phyloP scores from a whole-genome alignment of 371 early-diverging fungal species.

The Entomophthora muscae region DNA sequence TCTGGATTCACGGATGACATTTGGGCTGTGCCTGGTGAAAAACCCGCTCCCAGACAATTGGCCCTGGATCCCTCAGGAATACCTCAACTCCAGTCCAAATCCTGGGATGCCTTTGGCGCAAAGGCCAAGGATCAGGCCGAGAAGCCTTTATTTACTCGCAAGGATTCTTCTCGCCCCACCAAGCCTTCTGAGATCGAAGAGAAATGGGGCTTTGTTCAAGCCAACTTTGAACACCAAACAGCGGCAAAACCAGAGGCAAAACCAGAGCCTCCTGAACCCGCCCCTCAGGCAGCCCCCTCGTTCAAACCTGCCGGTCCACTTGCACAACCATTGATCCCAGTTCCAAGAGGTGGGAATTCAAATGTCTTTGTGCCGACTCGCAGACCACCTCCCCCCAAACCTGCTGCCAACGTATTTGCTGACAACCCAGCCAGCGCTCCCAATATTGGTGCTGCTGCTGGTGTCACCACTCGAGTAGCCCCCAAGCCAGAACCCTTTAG shows the following conservation, averaged over 20 bases:
- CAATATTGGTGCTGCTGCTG: too few relatives aligned
- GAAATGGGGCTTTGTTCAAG: background rate
- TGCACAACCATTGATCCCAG: background rate
- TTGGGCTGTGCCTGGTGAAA: background rate
- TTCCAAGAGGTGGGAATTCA: background rate
- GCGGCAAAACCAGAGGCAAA: background rate
- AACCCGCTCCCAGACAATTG: background rate
- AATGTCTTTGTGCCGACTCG: constrained; percentile 5
- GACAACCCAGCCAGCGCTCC: background rate
- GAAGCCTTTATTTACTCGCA: background rate
- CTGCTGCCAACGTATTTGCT: background rate
- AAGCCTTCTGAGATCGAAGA: background rate
- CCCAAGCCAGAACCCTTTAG: background rate
- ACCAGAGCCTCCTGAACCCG: background rate
- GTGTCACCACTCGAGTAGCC: background rate
- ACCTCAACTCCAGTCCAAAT: background rate
- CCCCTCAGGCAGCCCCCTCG: background rate
- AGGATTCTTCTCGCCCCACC: background rate
- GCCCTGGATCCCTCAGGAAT: too few relatives aligned
- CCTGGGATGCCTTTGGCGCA: too few relatives aligned
- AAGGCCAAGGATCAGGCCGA: background rate
- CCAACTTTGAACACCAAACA: background rate
- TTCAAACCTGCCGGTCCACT: background rate
- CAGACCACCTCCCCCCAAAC: constrained; percentile 4
- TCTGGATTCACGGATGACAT: constrained; percentile 3